Evolutionary conservation across 2,329 filamentous ascomycete genomes (phyloP).

Genomic region (Gnomoniopsis sp.): DNA sequence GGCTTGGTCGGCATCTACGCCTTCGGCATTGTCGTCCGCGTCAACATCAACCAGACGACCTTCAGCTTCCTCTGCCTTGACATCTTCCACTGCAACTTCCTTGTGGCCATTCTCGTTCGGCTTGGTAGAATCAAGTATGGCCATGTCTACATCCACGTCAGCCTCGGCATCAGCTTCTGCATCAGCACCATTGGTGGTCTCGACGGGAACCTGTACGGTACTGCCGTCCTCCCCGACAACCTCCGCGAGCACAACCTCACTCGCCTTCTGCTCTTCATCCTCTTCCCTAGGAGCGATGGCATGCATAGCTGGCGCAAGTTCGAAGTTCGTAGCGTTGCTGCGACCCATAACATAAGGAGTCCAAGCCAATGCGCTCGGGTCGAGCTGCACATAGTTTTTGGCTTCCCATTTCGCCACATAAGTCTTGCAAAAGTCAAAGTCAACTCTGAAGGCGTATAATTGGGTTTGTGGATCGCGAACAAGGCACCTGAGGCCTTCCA

Average conservation of each 20-base stretch:
- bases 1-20: constrained; percentile 9
- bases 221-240: constrained; percentile 30
- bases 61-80: neutral
- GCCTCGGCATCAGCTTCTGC: constrained; percentile 28
- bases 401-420: constrained; percentile 87
- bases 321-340: constrained; percentile 76
- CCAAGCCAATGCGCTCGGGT: constrained; percentile 81
- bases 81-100: constrained; percentile 13
- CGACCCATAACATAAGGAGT: constrained; percentile 96
- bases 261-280: constrained; percentile 46
- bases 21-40: neutral
- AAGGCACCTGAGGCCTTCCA: constrained; percentile 85
- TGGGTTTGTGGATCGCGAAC: constrained; percentile 87
- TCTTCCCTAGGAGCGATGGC: constrained; percentile 86
- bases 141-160: constrained; percentile 20
- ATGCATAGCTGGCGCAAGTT: constrained; percentile 75
- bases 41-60: neutral
- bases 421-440: constrained; percentile 78
- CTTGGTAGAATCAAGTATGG: constrained; percentile 37
- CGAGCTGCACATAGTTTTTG: constrained; percentile 83
- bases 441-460: constrained; percentile 83
- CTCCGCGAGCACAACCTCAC: constrained; percentile 27
- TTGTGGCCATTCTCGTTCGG: constrained; percentile 28
- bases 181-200: constrained; percentile 18
- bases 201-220: constrained; percentile 24